Conservation (phyloP, 441 rosid genomes). For the Adansonia gregorii region DNA sequence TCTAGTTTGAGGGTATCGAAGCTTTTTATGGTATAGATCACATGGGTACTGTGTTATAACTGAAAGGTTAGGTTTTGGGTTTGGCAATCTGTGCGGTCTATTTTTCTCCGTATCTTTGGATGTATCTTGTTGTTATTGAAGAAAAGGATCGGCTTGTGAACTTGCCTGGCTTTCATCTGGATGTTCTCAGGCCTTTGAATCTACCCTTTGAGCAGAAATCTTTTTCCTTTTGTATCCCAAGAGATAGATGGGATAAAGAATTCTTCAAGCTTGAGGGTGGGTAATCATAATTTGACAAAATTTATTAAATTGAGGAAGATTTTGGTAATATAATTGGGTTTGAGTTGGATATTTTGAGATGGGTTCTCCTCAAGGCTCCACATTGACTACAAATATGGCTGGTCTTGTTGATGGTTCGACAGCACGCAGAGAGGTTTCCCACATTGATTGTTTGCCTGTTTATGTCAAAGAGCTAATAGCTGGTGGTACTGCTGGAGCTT, state of each 20-base stretch:
- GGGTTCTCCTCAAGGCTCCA: conserved; percentile 74
- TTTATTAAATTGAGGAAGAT: neutral
- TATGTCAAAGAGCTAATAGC: conserved; percentile 90
- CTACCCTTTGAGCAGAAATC: conserved; percentile 41
- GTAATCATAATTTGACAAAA: conserved; percentile 30
- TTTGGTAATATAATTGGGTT: conserved; percentile 27
- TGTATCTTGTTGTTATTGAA: conserved; percentile 59
- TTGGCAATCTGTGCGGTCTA: conserved; percentile 34
- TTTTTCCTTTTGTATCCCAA: conserved; percentile 52
- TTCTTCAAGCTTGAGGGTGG: conserved; percentile 63
- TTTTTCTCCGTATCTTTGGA: conserved; percentile 48
- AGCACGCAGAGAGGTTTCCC: conserved; percentile 39
- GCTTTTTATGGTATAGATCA: conserved; percentile 27
- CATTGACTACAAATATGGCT: conserved; percentile 63
- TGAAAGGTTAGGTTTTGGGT: conserved; percentile 33
- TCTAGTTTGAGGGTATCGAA: conserved; percentile 16
- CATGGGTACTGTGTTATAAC: conserved; percentile 39
- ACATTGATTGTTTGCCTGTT: conserved; percentile 68
- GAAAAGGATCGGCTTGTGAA: conserved; percentile 66
- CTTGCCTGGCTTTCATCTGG: conserved; percentile 49
- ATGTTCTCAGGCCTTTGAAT: conserved; percentile 63
- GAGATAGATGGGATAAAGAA: conserved; percentile 90
- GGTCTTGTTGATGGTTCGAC: conserved; percentile 65
- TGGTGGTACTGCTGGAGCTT: conserved; percentile 95
- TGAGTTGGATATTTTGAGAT: conserved; percentile 35